Base-by-base conservation (phyloP, 495 filamentous ascomycete species). In the Penicillium antarcticum region DNA sequence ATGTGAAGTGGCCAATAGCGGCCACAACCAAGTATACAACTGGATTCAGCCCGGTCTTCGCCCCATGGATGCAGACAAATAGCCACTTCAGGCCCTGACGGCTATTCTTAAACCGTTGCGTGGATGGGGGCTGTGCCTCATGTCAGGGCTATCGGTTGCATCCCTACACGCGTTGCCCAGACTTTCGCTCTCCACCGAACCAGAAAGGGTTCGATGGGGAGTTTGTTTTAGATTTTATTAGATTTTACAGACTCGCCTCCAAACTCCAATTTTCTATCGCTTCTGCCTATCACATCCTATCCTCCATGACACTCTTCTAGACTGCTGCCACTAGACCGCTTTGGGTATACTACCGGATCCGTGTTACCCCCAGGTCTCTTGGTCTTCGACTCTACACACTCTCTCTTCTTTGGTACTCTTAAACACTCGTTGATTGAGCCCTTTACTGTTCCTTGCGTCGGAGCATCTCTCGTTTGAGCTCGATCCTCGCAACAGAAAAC, bases 291-390 rank as follows among this genome's bases (percentile, higher is more conserved):
- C 38, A 49, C 11, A n/a, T 33, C 17, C 10, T 13, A 11, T 32
- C 5, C 17, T 34, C 3, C 13, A n/a, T 16, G 31, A 31, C 17
- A 37, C 26, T 29, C 26, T 29, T 47, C 34, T 19, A 19, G 24
- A 38, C 9, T 26, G 24, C 31, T 21, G 24, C 26, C 46, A 49
- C 47, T 49, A 49, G 47, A 21, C 47, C 47, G 47, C 42, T 49
- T 49, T 40, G 18, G 47, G 47, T 16, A 40, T 19, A 24, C 21
- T 35, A 49, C 37, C 47, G 38, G 8, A 34, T 49, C 38, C 38
- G 38, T 41, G 38, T 41, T 21, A 18, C 19, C 36, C 34, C 38
- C 13, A 40, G 11, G 23, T 7, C 26, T 29, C 16, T 49, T 21
- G 38, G 37, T 49, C 47, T 49, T 42, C 37, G 37, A 29, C 26